Base-by-base conservation (phyloP, 805 yeast species). In the Yarrowia sp. region DNA sequence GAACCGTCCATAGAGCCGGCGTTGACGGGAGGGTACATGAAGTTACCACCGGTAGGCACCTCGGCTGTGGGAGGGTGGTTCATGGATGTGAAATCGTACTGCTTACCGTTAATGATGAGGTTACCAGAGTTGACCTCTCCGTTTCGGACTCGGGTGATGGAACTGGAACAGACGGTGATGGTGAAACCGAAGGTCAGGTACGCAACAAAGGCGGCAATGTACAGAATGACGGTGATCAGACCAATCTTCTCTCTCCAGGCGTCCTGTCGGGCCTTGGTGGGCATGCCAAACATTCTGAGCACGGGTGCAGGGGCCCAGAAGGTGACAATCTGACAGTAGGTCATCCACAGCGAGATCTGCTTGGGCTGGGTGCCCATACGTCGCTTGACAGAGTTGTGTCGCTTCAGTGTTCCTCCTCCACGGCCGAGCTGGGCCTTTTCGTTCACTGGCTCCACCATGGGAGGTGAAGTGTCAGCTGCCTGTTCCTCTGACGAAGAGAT, bases 181-280 rank as follows among this genome's bases (percentile, higher is more conserved):
- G 97, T 89, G 77, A 93, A 82, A 1, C 98, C 98, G 77, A 93
- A 93, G 1, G 97, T 91, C 69, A 93, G 79, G 74, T 81, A 95
- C 1, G 96, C 97, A 43, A 92, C 88, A 62, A 88, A 74, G 0
- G 90, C 85, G 65, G 95, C 98, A 51, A 89, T 77, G 69, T 83
- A 82, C 17, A 88, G 68, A 70, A 93, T 92, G 64, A 92, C 81
- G 0, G 95, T 82, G 48, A 93, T 80, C 48, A 95, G 80, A 1
- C 91, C 98, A 64, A 92, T 88, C 73, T 93, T 93, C 73, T 95
- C 99, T 72, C 99, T 83, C 99, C 99, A 95, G 0, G 98, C 98
- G 80, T 86, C 85, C 74, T 92, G 98, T 66, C 96, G 84, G 48
- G 86, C 92, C 69, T 85, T 84, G 18, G 88, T 85, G 38, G 83